Evolutionary conservation across 31 red algal genomes (phyloP).

Genomic region (Porphyra umbilicalis): DNA sequence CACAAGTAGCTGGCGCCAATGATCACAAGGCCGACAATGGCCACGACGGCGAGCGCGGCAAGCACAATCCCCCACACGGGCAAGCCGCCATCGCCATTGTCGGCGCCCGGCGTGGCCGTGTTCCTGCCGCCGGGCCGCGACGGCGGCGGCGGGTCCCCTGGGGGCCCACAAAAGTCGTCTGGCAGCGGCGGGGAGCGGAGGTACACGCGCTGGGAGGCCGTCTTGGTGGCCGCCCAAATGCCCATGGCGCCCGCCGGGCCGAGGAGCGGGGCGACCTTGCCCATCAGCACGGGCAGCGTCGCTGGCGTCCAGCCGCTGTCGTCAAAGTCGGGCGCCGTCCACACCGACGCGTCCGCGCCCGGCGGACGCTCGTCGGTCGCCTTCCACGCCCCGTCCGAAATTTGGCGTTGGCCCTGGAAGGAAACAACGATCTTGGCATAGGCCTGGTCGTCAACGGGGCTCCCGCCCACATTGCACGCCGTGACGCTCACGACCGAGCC

Average conservation of each 20-base stretch:
- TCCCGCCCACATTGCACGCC: not conserved
- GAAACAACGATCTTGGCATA: not conserved
- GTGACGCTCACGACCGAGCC: not conserved
- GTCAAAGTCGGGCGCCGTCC: not conserved
- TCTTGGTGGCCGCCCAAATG: not conserved
- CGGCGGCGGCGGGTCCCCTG: not conserved
- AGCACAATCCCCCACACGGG: not conserved
- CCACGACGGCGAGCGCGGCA: not conserved
- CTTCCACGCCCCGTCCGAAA: not conserved
- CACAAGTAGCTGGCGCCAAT: not conserved
- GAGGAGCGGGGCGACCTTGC: not conserved
- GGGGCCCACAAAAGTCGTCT: not conserved
- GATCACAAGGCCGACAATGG: not conserved
- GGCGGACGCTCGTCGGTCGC: not conserved
- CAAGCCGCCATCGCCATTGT: not conserved
- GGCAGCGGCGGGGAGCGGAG: not conserved
- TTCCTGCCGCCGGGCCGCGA: too few species aligned
- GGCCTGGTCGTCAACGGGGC: not conserved
- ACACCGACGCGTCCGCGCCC: not conserved
- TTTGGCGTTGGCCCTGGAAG: not conserved
- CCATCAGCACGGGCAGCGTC: not conserved
- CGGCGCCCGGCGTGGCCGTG: not conserved
- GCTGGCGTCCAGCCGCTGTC: not conserved
- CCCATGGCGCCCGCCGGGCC: not conserved
- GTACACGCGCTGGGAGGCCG: not conserved